Evolutionary conservation across 441 rosid species (phyloP), one percentile per base, ranked within the genome.

Genomic region (Corymbia calophylla): DNA sequence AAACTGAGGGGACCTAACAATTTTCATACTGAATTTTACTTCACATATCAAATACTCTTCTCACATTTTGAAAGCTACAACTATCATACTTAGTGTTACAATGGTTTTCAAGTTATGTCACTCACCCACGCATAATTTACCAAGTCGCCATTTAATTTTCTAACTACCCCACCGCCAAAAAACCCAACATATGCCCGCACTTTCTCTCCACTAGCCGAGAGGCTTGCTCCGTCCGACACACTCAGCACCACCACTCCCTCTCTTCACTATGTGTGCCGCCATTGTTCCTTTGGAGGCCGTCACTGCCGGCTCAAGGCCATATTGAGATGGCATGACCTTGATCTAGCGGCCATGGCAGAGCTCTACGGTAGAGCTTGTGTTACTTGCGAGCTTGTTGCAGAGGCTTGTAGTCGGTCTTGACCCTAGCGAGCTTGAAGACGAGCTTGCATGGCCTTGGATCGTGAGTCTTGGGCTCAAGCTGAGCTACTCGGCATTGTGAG

Each of bases 401-500:
- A 58, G 64, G 64, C 64, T 58, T 58, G 64, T 13, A 58, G 62
- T 58, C 62, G 62, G 64, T 25, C 64, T 23, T 0, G 64, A 58
- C 64, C n/a, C 64, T 58, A 23, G n/a, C 0, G n/a, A 58, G n/a
- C 64, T 58, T 13, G 64, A 25, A 23, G 64, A 0, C n/a, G 64
- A 58, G n/a, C 64, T 58, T 13, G n/a, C 64, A 25, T 58, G 64
- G 64, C 62, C n/a, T 23, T 58, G n/a, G n/a, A 25, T 58, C n/a
- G 64, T 58, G 14, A 58, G 64, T 29, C 6, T 58, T 1, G n/a
- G 64, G 64, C 64, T 58, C 64, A 58, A 2, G 64, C 64, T 58
- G 25, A 58, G 64, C 64, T 23, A 25, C 64, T 58, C n/a, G n/a
- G 64, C 64, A 58, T 58, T 58, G n/a, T 25, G 64, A 58, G n/a